phyloP scores from a whole-genome alignment of 805 yeast species.

The Deakozyma indianensis region DNA sequence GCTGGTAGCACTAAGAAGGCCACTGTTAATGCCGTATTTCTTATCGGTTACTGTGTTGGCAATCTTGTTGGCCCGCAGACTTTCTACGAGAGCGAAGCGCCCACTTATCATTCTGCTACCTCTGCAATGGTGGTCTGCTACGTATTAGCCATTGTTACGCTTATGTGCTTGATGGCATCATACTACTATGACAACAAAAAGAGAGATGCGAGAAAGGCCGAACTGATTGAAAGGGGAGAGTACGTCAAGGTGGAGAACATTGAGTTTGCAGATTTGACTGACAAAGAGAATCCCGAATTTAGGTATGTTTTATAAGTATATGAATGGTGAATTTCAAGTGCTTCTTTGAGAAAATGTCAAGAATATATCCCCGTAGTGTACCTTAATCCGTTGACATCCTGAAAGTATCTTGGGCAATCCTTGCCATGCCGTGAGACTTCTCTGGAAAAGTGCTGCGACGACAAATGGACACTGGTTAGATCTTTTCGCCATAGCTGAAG shows the following conservation, averaged over 20 bases:
- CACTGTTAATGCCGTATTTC: slow-evolving; percentile 34
- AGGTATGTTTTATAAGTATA: slow-evolving; percentile 31
- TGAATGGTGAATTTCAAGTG: too few relatives aligned
- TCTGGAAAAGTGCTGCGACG: too few relatives aligned
- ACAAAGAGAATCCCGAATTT: slow-evolving; percentile 36
- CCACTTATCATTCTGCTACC: background rate
- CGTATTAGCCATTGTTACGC: slow-evolving; percentile 17
- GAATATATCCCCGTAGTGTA: too few relatives aligned
- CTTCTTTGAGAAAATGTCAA: too few relatives aligned
- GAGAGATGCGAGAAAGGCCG: slow-evolving; percentile 20
- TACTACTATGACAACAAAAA: slow-evolving; percentile 24
- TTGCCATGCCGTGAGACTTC: too few relatives aligned
- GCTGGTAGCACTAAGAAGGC: slow-evolving; percentile 42
- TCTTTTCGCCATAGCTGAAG: too few relatives aligned
- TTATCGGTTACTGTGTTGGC: slow-evolving; percentile 50
- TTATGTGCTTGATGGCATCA: slow-evolving; percentile 18
- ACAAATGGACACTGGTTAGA: too few relatives aligned
- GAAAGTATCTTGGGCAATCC: too few relatives aligned
- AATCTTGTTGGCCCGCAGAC: slow-evolving; percentile 57
- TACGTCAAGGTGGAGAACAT: slow-evolving; percentile 5
- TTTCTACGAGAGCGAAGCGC: slow-evolving; percentile 26
- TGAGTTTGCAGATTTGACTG: slow-evolving; percentile 39
- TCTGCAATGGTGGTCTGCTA: background rate
- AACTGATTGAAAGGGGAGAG: slow-evolving; percentile 20
- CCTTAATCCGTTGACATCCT: too few relatives aligned